A percentile compares a stretch with the other conserved stretches of the same genome.
phyloP scores from a whole-genome alignment of 805 yeast genomes.

The Zygoascus biomembranicola region DNA sequence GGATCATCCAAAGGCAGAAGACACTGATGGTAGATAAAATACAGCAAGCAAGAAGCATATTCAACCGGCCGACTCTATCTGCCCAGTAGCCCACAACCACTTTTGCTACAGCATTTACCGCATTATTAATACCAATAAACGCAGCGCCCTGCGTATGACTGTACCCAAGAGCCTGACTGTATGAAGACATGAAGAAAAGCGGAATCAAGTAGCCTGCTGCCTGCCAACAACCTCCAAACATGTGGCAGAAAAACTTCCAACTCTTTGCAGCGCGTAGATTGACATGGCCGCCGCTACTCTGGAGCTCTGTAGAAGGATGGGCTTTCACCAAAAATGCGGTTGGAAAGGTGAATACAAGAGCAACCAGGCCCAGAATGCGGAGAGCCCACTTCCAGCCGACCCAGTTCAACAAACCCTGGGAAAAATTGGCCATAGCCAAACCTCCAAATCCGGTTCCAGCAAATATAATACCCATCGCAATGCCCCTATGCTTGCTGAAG shows the following conservation, averaged over 20 bases:
- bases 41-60: constrained; percentile 42
- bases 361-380: constrained; percentile 12
- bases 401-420: constrained; percentile 7
- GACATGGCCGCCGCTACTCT: not conserved
- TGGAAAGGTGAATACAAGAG: constrained; percentile 6
- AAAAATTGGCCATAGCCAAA: constrained; percentile 15
- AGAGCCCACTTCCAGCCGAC: constrained; percentile 17
- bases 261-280: constrained; percentile 6
- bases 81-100: constrained; percentile 45
- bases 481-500: constrained; percentile 16
- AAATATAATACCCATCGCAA: constrained; percentile 20
- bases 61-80: constrained; percentile 47
- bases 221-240: constrained; percentile 11
- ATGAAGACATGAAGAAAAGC: constrained; percentile 16
- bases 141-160: constrained; percentile 14
- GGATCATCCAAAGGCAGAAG: constrained; percentile 32
- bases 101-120: constrained; percentile 26
- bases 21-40: constrained; percentile 37
- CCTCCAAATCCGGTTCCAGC: constrained; percentile 22
- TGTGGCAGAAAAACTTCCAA: constrained; percentile 12
- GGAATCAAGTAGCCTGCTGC: constrained; percentile 17
- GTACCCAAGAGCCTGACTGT: constrained; percentile 14
- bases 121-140: constrained; percentile 17
- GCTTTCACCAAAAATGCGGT: constrained; percentile 10
- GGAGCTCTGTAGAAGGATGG: constrained; percentile 4